phyloP scores from a whole-genome alignment of 2,329 filamentous ascomycete genomes.

The Epichloe sp. region DNA sequence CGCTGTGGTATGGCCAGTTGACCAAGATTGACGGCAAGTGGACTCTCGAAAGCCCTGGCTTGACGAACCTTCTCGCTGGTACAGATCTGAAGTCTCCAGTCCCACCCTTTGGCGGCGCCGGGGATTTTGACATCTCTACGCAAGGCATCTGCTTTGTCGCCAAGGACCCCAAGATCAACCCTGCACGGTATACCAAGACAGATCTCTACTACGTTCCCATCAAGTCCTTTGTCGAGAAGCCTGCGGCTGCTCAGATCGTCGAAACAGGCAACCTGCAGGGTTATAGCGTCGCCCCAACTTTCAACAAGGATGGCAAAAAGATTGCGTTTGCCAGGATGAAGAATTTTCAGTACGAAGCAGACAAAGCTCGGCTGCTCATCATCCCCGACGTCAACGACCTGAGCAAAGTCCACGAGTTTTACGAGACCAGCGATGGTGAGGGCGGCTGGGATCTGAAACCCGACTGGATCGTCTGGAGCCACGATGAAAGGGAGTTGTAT shows the following conservation, averaged over 20 bases:
- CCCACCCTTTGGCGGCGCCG: conserved; percentile 62
- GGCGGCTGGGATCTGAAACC: conserved; percentile 49
- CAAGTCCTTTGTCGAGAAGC: conserved; percentile 42
- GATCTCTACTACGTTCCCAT: conserved; percentile 66
- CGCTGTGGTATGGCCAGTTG: conserved; percentile 60
- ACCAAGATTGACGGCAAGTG: conserved; percentile 28
- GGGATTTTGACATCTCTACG: conserved; percentile 65
- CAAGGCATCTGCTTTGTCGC: conserved; percentile 59
- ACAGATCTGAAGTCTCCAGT: conserved; percentile 53
- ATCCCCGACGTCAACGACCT: conserved; percentile 47
- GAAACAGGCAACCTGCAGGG: conserved; percentile 47
- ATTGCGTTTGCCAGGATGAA: conserved; percentile 73
- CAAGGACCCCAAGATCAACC: conserved; percentile 58
- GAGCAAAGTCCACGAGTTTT: conserved; percentile 48
- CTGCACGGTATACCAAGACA: conserved; percentile 65
- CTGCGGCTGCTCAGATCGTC: conserved; percentile 35
- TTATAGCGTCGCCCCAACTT: conserved; percentile 53
- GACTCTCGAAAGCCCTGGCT: conserved; percentile 27
- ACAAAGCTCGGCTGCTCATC: conserved; percentile 53
- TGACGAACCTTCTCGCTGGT: conserved; percentile 52
- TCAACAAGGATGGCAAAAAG: conserved; percentile 58
- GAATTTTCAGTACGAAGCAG: conserved; percentile 64
- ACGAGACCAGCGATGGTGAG: conserved; percentile 45
- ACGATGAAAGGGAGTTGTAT: conserved; percentile 50
- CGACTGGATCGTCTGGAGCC: conserved; percentile 42